A percentile compares a stretch with the other conserved stretches of the same genome.
These are phyloP conservation scores for Anthoceros angustus DNA, from an alignment of 225 moss, liverwort and hornwort species.

Conservation along the genomic window DNA sequence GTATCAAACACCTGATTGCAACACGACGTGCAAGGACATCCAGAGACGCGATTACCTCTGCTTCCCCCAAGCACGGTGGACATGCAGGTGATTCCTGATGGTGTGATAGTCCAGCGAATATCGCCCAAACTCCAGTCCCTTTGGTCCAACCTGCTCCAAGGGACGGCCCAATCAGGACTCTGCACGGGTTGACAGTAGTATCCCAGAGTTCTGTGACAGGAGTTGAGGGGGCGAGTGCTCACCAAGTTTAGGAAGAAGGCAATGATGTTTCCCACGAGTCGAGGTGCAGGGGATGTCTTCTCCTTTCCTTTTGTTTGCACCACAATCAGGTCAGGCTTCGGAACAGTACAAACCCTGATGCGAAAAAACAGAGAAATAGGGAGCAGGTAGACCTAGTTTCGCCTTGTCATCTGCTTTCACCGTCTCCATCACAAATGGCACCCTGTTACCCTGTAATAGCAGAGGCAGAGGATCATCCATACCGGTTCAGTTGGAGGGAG, in stretches of 20 bases:
- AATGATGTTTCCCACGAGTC: slow-evolving; percentile 69
- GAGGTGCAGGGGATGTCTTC: slow-evolving; percentile 64
- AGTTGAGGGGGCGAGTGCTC: slow-evolving; percentile 5
- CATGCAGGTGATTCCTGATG: slow-evolving; percentile 82
- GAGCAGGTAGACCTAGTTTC: slow-evolving; percentile 43
- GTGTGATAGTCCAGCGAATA: slow-evolving; percentile 97
- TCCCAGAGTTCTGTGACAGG: not conserved
- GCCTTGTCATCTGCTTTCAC: slow-evolving; percentile 90
- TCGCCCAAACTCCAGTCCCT: slow-evolving; percentile 94
- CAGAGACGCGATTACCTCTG: slow-evolving; percentile 35
- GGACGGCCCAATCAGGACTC: not conserved
- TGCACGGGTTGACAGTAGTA: not conserved
- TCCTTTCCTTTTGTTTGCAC: slow-evolving; percentile 35
- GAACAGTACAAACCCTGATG: not conserved
- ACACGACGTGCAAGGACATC: not conserved
- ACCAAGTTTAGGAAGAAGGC: slow-evolving; percentile 88
- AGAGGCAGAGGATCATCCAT: slow-evolving; percentile 2
- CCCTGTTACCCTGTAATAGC: slow-evolving; percentile 57
- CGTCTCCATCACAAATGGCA: slow-evolving; percentile 94
- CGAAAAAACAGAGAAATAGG: too few species aligned
- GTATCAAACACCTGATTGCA: not conserved
- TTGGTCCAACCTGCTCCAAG: slow-evolving; percentile 70
- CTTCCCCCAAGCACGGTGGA: slow-evolving; percentile 70
- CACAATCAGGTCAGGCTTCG: not conserved
- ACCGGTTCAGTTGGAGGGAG: too few species aligned